Base-by-base conservation (phyloP, 805 yeast genomes). In the Debaryomyces maramus region DNA sequence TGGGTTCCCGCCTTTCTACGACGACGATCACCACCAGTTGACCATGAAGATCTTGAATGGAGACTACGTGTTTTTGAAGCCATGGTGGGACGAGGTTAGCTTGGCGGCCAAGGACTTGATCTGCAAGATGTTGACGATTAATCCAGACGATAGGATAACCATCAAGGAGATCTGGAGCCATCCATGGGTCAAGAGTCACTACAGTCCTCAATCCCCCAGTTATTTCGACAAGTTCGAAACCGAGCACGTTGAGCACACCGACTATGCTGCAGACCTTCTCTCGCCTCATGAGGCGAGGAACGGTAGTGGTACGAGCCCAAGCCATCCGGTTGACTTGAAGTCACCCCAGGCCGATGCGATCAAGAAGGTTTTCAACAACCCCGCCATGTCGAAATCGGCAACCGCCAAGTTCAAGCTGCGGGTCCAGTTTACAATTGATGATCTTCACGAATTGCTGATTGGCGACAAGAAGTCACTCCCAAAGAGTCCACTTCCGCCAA, bases 31-130 rank as follows among this genome's bases (percentile, higher is more conserved):
- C 3, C 71, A 72, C 46, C 71, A 69, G 36, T 66, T 86, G 33
- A 81, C 89, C 3, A 73, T 73, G 39, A 86, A 85, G 57, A 87
- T 85, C 22, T 70, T 85, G 9, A 71, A 70, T 34, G 95, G 93
- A 24, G 82, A 85, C 41, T 86, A 75, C 60, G 76, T 78, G n/a
- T 86, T 85, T 56, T 66, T 86, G 38, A 66, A 76, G 43, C 95
- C 95, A 1, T 86, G 95, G 95, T 86, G 93, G 88, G 93, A 85
- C 61, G 95, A 86, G 56, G 83, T 86, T 24, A 73, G 83, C 36
- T 62, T 58, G 28, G 88, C 81, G 26, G 90, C 89, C 19, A 86
- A 85, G 54, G 75, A 75, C 50, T 73, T 86, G 51, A 86, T 86
- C 10, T 62, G 75, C 3, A 80, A 77, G 51, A 70, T 86, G 59